These are phyloP conservation scores for Cicer yamashitae DNA, from an alignment of 306 rosid genomes.

Conservation along the genomic window DNA sequence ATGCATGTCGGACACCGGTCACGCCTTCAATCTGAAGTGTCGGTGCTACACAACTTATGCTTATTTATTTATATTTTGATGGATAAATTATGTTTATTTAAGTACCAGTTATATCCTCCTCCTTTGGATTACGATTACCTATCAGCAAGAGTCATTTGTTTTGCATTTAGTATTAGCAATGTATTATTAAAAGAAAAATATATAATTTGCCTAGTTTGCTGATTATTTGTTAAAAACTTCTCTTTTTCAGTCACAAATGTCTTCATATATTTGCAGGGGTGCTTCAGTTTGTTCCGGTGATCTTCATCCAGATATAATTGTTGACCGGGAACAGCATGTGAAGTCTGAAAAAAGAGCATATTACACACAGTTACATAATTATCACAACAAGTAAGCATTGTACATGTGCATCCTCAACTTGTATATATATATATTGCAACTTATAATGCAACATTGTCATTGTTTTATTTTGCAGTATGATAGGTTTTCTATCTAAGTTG, in stretches of 20 bases:
- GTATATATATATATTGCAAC: constrained; percentile 15
- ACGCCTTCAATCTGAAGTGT: too few relatives aligned
- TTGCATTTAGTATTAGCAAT: constrained; percentile 12
- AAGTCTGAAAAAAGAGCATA: constrained; percentile 66
- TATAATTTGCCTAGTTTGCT: constrained; percentile 18
- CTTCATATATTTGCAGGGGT: constrained; percentile 72
- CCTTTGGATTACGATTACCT: constrained; percentile 19
- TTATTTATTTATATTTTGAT: too few relatives aligned
- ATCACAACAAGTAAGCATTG: constrained; percentile 77
- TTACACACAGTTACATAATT: constrained; percentile 67
- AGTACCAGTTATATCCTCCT: background rate
- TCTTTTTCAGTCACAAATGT: constrained; percentile 37
- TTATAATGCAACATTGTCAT: constrained; percentile 31
- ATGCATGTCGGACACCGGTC: too few relatives aligned
- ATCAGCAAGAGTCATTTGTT: background rate
- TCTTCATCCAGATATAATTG: constrained; percentile 86
- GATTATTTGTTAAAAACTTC: constrained; percentile 38
- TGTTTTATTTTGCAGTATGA: constrained; percentile 72
- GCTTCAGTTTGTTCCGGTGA: constrained; percentile 81
- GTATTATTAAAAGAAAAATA: constrained; percentile 12
- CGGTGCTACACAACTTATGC: too few relatives aligned
- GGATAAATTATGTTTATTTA: background rate
- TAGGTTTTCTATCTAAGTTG: constrained; percentile 66
- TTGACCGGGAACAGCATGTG: constrained; percentile 57
- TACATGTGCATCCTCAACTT: constrained; percentile 22